Base-by-base conservation (phyloP, 1,284 basidiomycete species). In the Hymenochaete sp. region DNA sequence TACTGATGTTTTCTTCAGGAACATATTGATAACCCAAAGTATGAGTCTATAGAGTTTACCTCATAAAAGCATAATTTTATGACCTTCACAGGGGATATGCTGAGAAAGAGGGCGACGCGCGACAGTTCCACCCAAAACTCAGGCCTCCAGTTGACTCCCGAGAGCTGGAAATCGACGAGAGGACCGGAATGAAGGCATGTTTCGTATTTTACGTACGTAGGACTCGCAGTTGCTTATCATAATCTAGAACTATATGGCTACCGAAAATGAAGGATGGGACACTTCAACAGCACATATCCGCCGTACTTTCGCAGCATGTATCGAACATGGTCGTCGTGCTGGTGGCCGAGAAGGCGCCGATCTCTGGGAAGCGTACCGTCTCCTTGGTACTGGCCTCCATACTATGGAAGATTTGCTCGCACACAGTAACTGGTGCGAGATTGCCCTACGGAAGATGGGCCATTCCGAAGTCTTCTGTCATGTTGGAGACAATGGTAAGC, bases 151-250 rank as follows among this genome's bases (percentile, higher is more conserved):
- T 92, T 38, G 62, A 77, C 47, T 69, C 68, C 10, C 65, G 73
- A 41, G 89, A 93, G 60, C 73, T 92, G 22, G 80, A 90, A 57
- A 79, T 92, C 45, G 88, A 93, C 57, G 68, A 73, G 25, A 66
- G 71, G n/a, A 88, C 78, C 2, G 88, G 88, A 18, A 91, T 92
- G 87, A 91, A 91, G 73, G 85, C 75, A 53, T 10, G 13, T n/a
- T 16, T 35, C 5, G 32, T 16, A 5, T n/a, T 40, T 19, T 27
- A 19, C 24, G 13, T 28, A 9, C 24, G 25, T 7, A 24, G 16
- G 13, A 14, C 28, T 41, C 65, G 65, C 56, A 62, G 36, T 32
- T 22, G 36, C 27, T n/a, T 44, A 37, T 10, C 27, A 6, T 35
- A 26, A 24, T 31, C 4, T 40, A 70, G 68, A 75, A 73, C 48